phyloP scores from a whole-genome alignment of 257 asterid species.

The Striga asiatica region DNA sequence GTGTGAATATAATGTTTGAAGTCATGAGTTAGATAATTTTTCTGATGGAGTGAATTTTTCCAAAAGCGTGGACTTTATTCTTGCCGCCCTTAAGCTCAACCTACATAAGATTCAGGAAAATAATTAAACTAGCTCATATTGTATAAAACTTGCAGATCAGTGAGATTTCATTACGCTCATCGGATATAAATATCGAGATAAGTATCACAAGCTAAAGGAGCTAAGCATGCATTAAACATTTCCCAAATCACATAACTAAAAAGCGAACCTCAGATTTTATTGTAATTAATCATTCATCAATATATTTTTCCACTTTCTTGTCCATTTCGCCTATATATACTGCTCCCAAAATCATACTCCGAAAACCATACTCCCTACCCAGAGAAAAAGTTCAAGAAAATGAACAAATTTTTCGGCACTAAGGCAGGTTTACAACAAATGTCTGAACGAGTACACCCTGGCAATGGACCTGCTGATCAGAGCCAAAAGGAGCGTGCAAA shows the following conservation, averaged over 20 bases:
- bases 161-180: neutral
- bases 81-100: no score
- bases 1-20: no score
- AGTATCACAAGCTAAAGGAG: neutral
- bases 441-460: neutral
- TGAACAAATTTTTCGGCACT: neutral
- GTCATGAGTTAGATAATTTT: no score
- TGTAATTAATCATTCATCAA: neutral
- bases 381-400: neutral
- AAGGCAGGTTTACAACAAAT: neutral
- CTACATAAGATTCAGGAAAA: no score
- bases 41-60: no score
- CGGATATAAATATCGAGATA: neutral
- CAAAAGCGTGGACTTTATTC: no score
- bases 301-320: neutral
- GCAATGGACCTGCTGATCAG: neutral
- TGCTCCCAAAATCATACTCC: neutral
- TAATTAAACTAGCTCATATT: no score
- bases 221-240: no score
- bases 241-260: no score
- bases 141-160: neutral
- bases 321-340: neutral
- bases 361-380: neutral
- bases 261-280: no score
- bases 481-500: neutral